Base-by-base conservation (phyloP, 2,329 filamentous ascomycete genomes). In the Trichoderma sp. region DNA sequence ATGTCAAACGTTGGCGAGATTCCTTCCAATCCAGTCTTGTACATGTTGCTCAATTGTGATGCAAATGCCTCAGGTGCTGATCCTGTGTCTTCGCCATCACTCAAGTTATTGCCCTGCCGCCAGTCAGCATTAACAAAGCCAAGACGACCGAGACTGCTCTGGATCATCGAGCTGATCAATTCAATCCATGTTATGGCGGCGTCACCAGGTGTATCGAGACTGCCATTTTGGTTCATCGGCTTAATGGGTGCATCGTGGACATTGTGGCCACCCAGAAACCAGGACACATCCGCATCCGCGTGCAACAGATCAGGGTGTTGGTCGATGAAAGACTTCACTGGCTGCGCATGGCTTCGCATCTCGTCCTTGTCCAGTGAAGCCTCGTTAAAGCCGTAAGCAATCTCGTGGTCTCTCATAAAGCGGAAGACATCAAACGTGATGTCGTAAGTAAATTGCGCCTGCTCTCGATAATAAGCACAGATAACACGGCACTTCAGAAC, bases 371-470 rank as follows among this genome's bases (percentile, higher is more conserved):
- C 81, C 33, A 85, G 76, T 53, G 83, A 81, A 29, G 82, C 81
- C 75, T 85, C 83, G 70, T 85, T 88, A 76, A 87, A 88, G 14
- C 86, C 93, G 76, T 96, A 96, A 13, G 89, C 92, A 77, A 95
- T 91, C 77, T 93, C 90, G 77, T 92, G 88, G 75, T 96, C 92
- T 72, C 89, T 85, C 92, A 96, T 95, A 82, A 90, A 94, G 58
- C 89, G 88, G 82, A 96, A 96, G 35, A 96, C 88, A 76, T 96
- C 93, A 76, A 96, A 96, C 76, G 93, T 89, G 71, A 96, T 87
- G 71, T 86, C 79, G 70, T 86, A 86, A 69, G 82, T 83, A 72
- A 87, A 87, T 56, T 85, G 81, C 6, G 86, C 82, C 85, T 87
- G 19, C 16, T n/a, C 61, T 40, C 59, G 24, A 59, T 29, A 4